A percentile compares a stretch with the other conserved stretches of the same genome.
These are phyloP conservation scores for Quercus aquifolioides DNA, from an alignment of 306 rosid genomes.

Conservation along the genomic window DNA sequence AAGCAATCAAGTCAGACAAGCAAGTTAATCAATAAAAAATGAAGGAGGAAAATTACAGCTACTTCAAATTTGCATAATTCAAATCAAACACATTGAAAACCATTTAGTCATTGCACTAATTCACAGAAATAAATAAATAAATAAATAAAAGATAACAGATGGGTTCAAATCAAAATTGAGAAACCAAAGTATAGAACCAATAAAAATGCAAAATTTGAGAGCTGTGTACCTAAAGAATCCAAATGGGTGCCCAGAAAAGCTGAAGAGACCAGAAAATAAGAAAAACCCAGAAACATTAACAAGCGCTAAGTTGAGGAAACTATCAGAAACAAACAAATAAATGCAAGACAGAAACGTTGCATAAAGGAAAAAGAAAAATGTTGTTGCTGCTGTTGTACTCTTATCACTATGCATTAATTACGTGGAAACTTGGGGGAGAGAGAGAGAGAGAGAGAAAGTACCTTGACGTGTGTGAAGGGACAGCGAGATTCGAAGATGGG, in stretches of 20 bases:
- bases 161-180: neutral
- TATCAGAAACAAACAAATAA: neutral
- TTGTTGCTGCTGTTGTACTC: too few species aligned
- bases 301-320: neutral
- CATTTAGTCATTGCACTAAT: neutral
- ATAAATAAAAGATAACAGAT: neutral
- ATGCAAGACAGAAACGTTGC: neutral
- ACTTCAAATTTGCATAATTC: constrained; percentile 5
- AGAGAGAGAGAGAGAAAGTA: neutral
- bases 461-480: constrained; percentile 23
- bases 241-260: constrained; percentile 8
- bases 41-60: neutral
- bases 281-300: neutral
- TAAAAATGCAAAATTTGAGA: neutral
- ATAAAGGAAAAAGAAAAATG: neutral
- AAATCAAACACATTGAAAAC: constrained; percentile 4
- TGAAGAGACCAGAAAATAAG: neutral
- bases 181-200: neutral
- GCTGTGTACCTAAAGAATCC: neutral
- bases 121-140: neutral
- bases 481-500: neutral
- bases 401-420: neutral
- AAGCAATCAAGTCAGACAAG: neutral
- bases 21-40: neutral
- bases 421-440: neutral